These are phyloP conservation scores for Mytilinidion resinicola DNA, from an alignment of 495 filamentous ascomycete species.

Conservation along the genomic window DNA sequence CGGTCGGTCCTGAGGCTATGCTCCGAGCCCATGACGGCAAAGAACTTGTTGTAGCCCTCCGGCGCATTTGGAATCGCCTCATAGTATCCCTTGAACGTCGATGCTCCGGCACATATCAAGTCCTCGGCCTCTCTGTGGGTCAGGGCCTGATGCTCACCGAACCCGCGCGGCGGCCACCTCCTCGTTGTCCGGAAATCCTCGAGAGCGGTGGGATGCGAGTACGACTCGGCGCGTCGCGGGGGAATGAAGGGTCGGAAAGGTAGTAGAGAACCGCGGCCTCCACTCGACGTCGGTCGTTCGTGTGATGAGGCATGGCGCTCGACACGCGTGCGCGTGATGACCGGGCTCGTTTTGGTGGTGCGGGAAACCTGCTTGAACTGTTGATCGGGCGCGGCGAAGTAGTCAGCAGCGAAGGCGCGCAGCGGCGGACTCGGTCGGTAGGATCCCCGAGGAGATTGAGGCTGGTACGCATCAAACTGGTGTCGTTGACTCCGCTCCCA, in stretches of 20 bases:
- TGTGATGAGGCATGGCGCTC: conserved; percentile 18
- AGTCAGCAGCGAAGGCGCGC: background rate
- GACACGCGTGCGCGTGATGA: conserved; percentile 21
- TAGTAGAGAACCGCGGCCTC: conserved; percentile 13
- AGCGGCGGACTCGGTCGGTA: background rate
- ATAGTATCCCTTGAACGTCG: conserved; percentile 34
- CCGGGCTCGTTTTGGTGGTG: conserved; percentile 22
- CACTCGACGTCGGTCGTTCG: conserved; percentile 22
- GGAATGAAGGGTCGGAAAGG: conserved; percentile 13
- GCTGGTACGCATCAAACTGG: conserved; percentile 7
- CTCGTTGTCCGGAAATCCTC: conserved; percentile 25
- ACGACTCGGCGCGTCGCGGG: conserved; percentile 21
- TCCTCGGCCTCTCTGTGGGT: conserved; percentile 28
- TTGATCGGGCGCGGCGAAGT: background rate
- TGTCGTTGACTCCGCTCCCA: conserved; percentile 22
- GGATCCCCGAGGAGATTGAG: conserved; percentile 12
- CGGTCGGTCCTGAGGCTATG: conserved; percentile 27
- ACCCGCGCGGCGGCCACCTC: conserved; percentile 32
- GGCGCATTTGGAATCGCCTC: conserved; percentile 30
- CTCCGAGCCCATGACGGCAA: conserved; percentile 32
- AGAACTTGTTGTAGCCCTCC: conserved; percentile 26
- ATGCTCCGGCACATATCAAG: conserved; percentile 31
- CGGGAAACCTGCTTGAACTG: conserved; percentile 1
- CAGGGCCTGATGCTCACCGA: conserved; percentile 20
- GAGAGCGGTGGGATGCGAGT: conserved; percentile 22